Evolutionary conservation across 2,329 filamentous ascomycete species (phyloP).

Genomic region (Cylindrodendrum hubeiense): DNA sequence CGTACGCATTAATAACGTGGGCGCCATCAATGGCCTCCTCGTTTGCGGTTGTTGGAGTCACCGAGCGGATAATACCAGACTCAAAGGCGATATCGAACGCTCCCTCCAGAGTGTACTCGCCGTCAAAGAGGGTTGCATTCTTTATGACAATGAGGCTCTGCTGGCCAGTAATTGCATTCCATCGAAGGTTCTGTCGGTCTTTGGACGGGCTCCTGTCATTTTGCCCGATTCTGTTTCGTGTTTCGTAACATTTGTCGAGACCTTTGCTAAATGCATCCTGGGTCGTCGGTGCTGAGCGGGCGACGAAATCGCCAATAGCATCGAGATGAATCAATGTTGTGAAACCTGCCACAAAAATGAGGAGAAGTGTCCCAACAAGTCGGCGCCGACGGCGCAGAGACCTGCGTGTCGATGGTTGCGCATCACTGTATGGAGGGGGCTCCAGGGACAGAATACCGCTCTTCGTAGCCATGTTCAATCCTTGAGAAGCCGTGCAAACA

Average conservation of each 20-base stretch:
- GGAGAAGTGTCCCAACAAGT: background rate
- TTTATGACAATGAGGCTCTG: background rate
- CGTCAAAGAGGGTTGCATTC: constrained; percentile 11
- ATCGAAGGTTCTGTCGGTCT: constrained; percentile 3
- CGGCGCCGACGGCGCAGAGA: background rate
- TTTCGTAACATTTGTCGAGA: background rate
- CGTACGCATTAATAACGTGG: background rate
- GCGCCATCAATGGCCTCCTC: background rate
- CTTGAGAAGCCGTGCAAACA: too few species aligned
- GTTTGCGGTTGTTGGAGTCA: background rate
- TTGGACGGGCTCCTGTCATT: background rate
- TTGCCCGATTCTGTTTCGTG: background rate
- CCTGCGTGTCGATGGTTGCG: background rate
- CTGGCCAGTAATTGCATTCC: background rate
- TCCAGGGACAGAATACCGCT: background rate
- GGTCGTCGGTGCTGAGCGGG: too few species aligned
- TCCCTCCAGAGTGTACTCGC: background rate
- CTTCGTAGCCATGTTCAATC: background rate
- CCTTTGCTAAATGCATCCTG: constrained; percentile 1
- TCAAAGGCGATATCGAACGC: constrained; percentile 6
- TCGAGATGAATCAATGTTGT: background rate
- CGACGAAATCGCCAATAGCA: background rate
- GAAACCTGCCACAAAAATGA: background rate
- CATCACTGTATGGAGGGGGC: constrained; percentile 3
- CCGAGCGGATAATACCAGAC: background rate